Percentiles rank a stretch among this genome's conserved stretches.
Evolutionary conservation across 352 stramenopile species (phyloP).

Genomic region (Thalassiosira mediterranea): DNA sequence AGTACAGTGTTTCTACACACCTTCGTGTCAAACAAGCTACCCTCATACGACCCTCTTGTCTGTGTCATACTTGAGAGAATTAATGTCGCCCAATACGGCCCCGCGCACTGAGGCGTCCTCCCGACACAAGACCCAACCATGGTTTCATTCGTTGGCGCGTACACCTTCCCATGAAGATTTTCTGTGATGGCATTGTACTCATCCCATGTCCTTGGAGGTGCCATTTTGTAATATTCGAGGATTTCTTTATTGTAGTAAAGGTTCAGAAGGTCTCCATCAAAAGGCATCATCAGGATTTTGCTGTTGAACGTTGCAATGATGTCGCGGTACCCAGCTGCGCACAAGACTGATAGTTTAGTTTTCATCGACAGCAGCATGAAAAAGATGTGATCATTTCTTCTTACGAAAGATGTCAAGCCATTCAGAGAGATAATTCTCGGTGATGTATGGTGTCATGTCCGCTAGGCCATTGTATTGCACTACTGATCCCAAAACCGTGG

Average conservation of each 20-base stretch:
- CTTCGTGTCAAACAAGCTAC: slow-evolving; percentile 51
- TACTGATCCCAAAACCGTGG: slow-evolving; percentile 1
- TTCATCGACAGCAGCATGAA: not conserved
- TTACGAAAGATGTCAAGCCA: slow-evolving; percentile 4
- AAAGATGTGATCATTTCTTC: not conserved
- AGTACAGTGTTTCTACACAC: too few relatives aligned
- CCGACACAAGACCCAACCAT: slow-evolving; percentile 45
- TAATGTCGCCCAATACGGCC: slow-evolving; percentile 43
- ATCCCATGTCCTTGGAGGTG: slow-evolving; percentile 53
- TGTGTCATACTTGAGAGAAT: slow-evolving; percentile 57
- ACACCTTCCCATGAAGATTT: slow-evolving; percentile 42
- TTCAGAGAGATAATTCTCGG: slow-evolving; percentile 1
- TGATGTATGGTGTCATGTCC: slow-evolving; percentile 2
- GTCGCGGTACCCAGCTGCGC: slow-evolving; percentile 14
- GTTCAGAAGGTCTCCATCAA: slow-evolving; percentile 50
- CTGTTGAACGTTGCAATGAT: slow-evolving; percentile 33
- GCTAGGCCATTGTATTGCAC: slow-evolving; percentile 1
- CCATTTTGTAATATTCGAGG: slow-evolving; percentile 42
- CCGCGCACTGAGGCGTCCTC: slow-evolving; percentile 5
- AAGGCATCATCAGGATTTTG: slow-evolving; percentile 25
- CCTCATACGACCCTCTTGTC: slow-evolving; percentile 27
- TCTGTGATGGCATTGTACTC: slow-evolving; percentile 45
- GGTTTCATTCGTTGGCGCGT: not conserved
- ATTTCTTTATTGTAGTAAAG: slow-evolving; percentile 59
- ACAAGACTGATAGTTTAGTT: not conserved